Conservation (phyloP, 2,329 filamentous ascomycete species). For the Xylariomycetidae sp. region DNA sequence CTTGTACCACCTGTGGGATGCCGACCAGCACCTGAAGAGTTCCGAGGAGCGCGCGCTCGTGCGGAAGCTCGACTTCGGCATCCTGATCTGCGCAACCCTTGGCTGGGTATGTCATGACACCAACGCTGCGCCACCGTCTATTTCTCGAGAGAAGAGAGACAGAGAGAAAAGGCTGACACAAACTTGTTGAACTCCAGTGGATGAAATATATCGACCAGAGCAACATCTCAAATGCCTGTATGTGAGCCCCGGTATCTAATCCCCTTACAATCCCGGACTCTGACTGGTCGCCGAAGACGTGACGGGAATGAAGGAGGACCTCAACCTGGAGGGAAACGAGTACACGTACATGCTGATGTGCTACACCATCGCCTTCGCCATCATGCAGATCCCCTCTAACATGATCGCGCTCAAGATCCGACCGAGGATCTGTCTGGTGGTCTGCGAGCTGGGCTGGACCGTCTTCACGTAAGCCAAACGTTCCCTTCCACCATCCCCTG, state of each 20-base stretch:
- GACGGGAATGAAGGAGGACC: constrained; percentile 7
- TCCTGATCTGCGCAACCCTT: constrained; percentile 7
- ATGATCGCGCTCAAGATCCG: constrained; percentile 25
- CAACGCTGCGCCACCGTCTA: too few species aligned
- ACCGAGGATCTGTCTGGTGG: constrained; percentile 26
- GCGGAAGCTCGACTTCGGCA: constrained; percentile 9
- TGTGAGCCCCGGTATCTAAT: too few species aligned
- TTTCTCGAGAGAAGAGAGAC: too few species aligned
- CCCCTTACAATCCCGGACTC: too few species aligned
- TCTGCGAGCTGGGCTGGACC: constrained; percentile 21
- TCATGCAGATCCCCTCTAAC: constrained; percentile 28
- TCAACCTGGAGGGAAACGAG: constrained; percentile 7
- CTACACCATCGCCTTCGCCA: constrained; percentile 10
- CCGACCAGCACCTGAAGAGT: constrained; percentile 8
- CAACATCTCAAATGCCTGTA: constrained; percentile 6
- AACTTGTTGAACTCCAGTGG: too few species aligned
- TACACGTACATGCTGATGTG: constrained; percentile 8
- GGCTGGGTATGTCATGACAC: constrained; percentile 3
- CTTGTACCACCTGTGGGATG: constrained; percentile 9
- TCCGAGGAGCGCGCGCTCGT: constrained; percentile 8
- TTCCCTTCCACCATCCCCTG: too few species aligned
- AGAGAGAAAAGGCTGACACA: too few species aligned
- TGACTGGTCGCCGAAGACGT: too few species aligned
- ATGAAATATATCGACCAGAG: constrained; percentile 10
- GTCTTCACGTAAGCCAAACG: too few species aligned